Evolutionary conservation across 176 grass and related monocot genomes (phyloP).

Genomic region (Panicum miliaceum): DNA sequence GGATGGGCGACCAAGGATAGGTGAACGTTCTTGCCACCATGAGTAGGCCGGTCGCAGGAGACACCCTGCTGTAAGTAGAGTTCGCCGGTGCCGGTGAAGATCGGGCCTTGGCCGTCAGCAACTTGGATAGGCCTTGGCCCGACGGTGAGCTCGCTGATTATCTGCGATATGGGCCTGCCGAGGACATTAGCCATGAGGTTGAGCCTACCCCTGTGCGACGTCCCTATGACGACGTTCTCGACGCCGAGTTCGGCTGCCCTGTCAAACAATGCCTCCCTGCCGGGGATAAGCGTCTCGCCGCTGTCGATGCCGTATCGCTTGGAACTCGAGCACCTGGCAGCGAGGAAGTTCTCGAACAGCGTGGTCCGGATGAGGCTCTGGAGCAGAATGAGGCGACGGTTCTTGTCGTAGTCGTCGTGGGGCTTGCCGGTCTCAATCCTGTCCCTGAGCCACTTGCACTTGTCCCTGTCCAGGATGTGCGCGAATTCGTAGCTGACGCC

Average conservation of each 20-base stretch:
- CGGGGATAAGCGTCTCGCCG: slow-evolving; percentile 83
- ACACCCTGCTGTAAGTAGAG: slow-evolving; percentile 85
- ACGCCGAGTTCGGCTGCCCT: slow-evolving; percentile 72
- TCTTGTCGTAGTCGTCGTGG: slow-evolving; percentile 40
- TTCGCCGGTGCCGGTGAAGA: slow-evolving; percentile 88
- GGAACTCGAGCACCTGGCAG: slow-evolving; percentile 77
- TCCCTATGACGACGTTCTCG: slow-evolving; percentile 88
- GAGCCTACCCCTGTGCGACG: slow-evolving; percentile 92
- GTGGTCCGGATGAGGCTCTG: slow-evolving; percentile 92
- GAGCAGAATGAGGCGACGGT: slow-evolving; percentile 69
- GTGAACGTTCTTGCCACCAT: slow-evolving; percentile 80
- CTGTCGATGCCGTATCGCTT: slow-evolving; percentile 89
- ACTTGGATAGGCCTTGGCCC: slow-evolving; percentile 85
- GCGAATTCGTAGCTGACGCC: slow-evolving; percentile 82
- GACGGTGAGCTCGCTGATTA: slow-evolving; percentile 84
- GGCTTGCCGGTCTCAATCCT: slow-evolving; percentile 69
- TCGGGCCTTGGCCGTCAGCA: slow-evolving; percentile 38
- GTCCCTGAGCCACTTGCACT: slow-evolving; percentile 91
- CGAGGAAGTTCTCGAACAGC: slow-evolving; percentile 91
- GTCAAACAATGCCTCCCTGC: slow-evolving; percentile 95
- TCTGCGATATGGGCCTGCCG: slow-evolving; percentile 76
- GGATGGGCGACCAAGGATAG: slow-evolving; percentile 89
- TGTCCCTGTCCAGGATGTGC: slow-evolving; percentile 87
- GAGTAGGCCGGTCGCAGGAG: slow-evolving; percentile 82
- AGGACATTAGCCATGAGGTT: slow-evolving; percentile 91